Base-by-base conservation (phyloP, 306 rosid species). In the Acacia confusa region DNA sequence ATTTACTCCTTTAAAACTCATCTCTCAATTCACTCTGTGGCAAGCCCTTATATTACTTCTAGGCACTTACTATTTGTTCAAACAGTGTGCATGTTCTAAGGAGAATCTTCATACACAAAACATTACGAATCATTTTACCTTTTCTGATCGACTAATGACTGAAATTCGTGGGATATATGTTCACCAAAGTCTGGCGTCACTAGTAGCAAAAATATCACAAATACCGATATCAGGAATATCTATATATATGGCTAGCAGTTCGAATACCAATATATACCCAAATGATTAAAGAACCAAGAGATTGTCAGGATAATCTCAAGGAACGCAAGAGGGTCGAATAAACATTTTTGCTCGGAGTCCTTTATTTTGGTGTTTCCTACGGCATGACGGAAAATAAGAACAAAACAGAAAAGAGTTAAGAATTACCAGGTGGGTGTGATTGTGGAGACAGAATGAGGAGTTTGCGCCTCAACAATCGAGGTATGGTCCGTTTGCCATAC, bases 401-500 rank as follows among this genome's bases (percentile, higher is more conserved):
- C 2, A 19, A 76, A 75, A 64, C 75, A n/a, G 2, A 60, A 15
- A 61, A 61, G 7, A 60, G 73, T 52, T 9, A 55, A 36, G 79
- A 36, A 73, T 79, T 86, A 84, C 80, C 84, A 52, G 86, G 44
- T 44, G 72, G 80, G 15, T 82, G 73, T 28, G 89, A 86, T 70
- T 83, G 69, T 50, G 75, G 78, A 66, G 86, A 65, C 25, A 63
- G 78, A 81, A 84, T 65, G 57, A 28, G 78, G 60, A 79, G 63
- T 14, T 45, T 40, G 79, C 67, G 78, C 67, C 19, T 71, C 41
- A 10, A 52, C 16, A 57, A 71, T 20, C 32, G 79, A 60, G 25
- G 77, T 27, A 70, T 76, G 67, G 17, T 84, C 60, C 93, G 85
- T 88, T 88, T 74, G 80, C 25, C 76, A 50, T 48, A 64, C 17